phyloP scores from a whole-genome alignment of 140 eudicot genomes.

The Senecio squalidus region DNA sequence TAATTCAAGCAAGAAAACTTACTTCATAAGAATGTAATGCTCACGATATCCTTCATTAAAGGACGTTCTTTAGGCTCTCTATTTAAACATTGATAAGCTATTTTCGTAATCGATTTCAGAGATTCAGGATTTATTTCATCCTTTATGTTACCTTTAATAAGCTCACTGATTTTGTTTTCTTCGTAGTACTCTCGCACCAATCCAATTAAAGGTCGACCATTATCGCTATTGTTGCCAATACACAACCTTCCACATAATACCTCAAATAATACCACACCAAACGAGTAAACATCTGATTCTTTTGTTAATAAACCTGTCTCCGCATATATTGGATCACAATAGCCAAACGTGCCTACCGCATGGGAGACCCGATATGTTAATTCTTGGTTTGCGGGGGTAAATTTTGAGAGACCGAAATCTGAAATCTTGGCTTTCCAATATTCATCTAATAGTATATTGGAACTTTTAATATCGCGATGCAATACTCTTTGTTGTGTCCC shows the following conservation, averaged over 20 bases:
- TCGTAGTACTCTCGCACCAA: neutral
- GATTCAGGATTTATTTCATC: constrained; percentile 11
- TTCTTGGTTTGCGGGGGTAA: neutral
- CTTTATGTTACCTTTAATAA: neutral
- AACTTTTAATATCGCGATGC: constrained; percentile 3
- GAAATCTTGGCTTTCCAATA: constrained; percentile 14
- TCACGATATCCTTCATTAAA: neutral
- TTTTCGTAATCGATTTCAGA: neutral
- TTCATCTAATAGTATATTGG: constrained; percentile 3
- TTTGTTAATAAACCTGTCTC: constrained; percentile 13
- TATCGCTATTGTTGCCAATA: neutral
- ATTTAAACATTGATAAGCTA: constrained; percentile 14
- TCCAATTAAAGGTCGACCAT: neutral
- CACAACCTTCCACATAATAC: constrained; percentile 10
- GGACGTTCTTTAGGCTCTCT: constrained; percentile 1
- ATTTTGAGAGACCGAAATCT: constrained; percentile 7
- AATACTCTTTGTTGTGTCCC: constrained; percentile 3
- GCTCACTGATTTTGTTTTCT: neutral
- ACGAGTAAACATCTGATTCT: constrained; percentile 10
- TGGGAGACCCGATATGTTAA: neutral
- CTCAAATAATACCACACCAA: constrained; percentile 8
- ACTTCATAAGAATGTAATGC: neutral
- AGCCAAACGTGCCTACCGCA: neutral
- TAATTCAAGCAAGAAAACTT: too few species aligned
- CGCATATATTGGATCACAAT: constrained; percentile 2